phyloP scores from a whole-genome alignment of 2,329 filamentous ascomycete species.

The Geosmithia morbida region DNA sequence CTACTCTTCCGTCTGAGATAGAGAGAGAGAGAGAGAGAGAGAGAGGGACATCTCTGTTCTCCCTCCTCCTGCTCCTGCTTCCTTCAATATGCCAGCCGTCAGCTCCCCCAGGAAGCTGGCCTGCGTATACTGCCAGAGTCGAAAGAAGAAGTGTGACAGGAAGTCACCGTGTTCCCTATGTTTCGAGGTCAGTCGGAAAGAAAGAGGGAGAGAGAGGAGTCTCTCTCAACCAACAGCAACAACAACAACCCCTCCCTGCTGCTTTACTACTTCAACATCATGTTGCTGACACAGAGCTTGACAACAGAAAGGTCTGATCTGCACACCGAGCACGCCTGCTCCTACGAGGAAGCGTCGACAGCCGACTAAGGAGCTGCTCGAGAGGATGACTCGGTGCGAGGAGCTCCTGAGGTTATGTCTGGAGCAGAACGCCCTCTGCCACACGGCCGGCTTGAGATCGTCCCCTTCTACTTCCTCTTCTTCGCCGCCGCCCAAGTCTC shows the following conservation, averaged over 20 bases:
- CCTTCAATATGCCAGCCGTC: neutral
- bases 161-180: conserved; percentile 15
- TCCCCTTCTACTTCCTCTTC: neutral
- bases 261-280: neutral
- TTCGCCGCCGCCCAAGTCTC: neutral
- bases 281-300: neutral
- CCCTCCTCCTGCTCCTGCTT: neutral
- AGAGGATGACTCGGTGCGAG: conserved; percentile 10
- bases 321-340: conserved; percentile 13
- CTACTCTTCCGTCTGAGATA: no score
- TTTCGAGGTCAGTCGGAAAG: conserved; percentile 12
- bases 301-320: conserved; percentile 9
- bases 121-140: conserved; percentile 15
- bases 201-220: no score
- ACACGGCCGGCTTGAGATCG: neutral
- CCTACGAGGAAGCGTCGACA: conserved; percentile 13
- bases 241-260: neutral
- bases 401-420: conserved; percentile 6
- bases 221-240: no score
- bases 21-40: no score
- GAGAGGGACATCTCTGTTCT: no score
- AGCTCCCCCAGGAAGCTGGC: conserved; percentile 5
- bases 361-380: conserved; percentile 13
- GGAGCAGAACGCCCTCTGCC: neutral
- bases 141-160: conserved; percentile 18